Evolutionary conservation across 345 rosid species (phyloP), one percentile per base, ranked within the genome.

Genomic region (Salix brachista): DNA sequence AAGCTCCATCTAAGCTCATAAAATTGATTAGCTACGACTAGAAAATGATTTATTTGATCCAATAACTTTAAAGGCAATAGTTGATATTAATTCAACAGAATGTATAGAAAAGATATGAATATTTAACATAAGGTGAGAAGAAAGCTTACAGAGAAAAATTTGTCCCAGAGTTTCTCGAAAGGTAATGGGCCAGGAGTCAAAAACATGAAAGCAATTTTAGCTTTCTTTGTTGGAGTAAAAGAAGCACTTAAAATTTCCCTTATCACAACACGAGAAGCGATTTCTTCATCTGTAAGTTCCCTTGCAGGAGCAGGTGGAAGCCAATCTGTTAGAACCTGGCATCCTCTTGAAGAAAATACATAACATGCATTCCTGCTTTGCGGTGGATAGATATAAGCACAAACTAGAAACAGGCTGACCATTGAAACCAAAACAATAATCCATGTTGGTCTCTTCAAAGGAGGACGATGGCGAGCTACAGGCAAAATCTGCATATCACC

Each of bases 111-210:
- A 41, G 34, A 77, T 37, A 69, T 39, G 54, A 39, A 72, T 21
- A 30, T 64, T 54, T 30, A 56, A 16, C 17, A 23, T 21, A 68
- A 70, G 30, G 21, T 41, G 56, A 26, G 76, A 30, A 62, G 52
- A 74, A 23, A 70, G 41, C 84, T 79, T 82, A 96, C 99, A 71
- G 79, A 84, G 68, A 96, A 92, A 82, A 96, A 96, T 72, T 79
- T 94, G 61, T 94, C 97, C 98, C 99, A 96, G 19, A 96, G 86
- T 89, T 77, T 86, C 96, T 96, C 99, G 4, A 96, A 93, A 80
- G 99, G 98, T 81, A 95, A 85, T 37, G 92, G 81, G 69, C 96
- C 89, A 6, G 94, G 94, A 83, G 86, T 91, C 81, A 95, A 89
- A 89, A 91, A 95, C 93, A 95, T 86, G 83, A 95, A 95, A 2